Base-by-base conservation (phyloP, 2,329 filamentous ascomycete genomes). In the Decorospora gaudefroyi region DNA sequence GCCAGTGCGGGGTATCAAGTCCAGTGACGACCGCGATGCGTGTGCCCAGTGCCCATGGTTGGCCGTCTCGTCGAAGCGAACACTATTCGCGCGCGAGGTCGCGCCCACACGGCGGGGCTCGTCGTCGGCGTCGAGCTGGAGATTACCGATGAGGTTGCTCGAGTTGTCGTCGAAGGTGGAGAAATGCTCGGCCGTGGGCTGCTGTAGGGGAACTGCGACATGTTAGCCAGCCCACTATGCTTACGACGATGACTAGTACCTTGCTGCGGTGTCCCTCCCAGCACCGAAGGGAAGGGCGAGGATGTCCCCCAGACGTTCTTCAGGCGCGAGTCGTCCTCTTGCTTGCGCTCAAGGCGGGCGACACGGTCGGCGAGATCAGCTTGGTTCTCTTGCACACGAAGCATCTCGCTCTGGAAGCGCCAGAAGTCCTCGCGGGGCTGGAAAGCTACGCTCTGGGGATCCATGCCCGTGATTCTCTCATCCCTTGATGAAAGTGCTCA, bases 41-140 rank as follows among this genome's bases (percentile, higher is more conserved):
- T 95, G 89, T 25, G 85, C 86, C 82, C 93, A 95, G 68, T 90
- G 90, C 33, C 89, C 87, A 60, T 96, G 90, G 59, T 96, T 84
- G 10, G 92, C 91, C 64, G 90, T 96, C 68, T 97, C 92, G 65
- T 97, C 93, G 62, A 99, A 99, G 25, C 93, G 88, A 57, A 99
- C 93, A 65, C 93, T 97, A 68, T 97, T 97, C 33, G 93, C 92
- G 59, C 93, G 82, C 12, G 93, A 99, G 12, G 90, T 87, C 13
- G 88, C 89, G 40, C 93, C 89, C 52, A 92, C 83, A 25, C 90
- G 84, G 44, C 90, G 85, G 21, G 88, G 88, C 65, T 91, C 87
- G 51, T 97, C 90, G 51, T 96, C 91, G 4, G 86, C 81, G 53
- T 96, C 92, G 5, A 97, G 78, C 46, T 91, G 88, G 45, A 96